Evolutionary conservation across 306 rosid species (phyloP), one percentile per base, ranked within the genome.

Genomic region (Rosa chinensis): DNA sequence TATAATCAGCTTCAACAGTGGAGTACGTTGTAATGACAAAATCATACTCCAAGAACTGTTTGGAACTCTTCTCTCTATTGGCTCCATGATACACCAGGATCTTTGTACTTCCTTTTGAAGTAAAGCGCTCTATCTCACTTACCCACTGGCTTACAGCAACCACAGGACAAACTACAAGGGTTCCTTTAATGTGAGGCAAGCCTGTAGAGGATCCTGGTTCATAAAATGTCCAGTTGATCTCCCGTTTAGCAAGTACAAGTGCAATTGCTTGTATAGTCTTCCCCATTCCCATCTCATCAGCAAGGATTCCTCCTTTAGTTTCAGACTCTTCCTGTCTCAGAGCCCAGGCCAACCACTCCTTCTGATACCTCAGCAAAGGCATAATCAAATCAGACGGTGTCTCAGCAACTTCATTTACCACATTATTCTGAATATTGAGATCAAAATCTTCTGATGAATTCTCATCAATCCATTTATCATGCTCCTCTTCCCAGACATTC

Each of bases 211-310:
- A 66, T 74, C 83, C 64, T 42, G 90, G 79, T 82, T 86, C 96
- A 82, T 73, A 18, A 66, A 35, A 52, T 79, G 59, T 70, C 47
- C 35, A 70, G 32, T 12, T 40, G 13, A 85, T 35, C 21, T 89
- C 92, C 35, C 89, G 93, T 81, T 89, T 89, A 43, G 97, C 91
- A 78, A 94, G 97, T 77, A 94, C 99, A 63, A 94, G 97, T 11
- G 99, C 87, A 83, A 94, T 94, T 18, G 99, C 97, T 91, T 94
- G 97, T 75, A 92, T 79, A 73, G 99, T 94, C 82, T 94, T 94
- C 77, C 99, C 97, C 99, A 94, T 94, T 66, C 98, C 98, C 97
- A 94, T 94, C 84, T 94, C 99, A 80, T 94, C 99, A 10, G 99
- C 99, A 70, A 94, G 99, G 73, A 94, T 94, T 63, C 99, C 97